A percentile compares a stretch with the other conserved stretches of the same genome.
These are phyloP conservation scores for Phytophthora multivora DNA, from an alignment of 352 stramenopile species.

Conservation along the genomic window DNA sequence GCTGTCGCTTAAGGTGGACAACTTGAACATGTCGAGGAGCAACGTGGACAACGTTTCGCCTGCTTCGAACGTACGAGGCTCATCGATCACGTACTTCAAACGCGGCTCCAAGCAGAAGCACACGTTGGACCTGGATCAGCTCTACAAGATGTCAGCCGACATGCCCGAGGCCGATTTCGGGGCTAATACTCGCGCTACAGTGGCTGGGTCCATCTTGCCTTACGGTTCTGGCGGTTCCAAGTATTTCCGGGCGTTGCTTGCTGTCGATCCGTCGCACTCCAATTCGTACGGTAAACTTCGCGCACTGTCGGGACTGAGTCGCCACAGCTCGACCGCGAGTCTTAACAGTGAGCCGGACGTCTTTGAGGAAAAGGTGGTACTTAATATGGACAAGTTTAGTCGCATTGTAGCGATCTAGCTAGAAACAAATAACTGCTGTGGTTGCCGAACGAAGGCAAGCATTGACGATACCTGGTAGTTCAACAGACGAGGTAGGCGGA, in stretches of 20 bases:
- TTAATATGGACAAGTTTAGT: constrained; percentile 24
- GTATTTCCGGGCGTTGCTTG: constrained; percentile 18
- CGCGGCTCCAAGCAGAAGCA: constrained; percentile 36
- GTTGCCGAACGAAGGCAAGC: constrained; percentile 10
- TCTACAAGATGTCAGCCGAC: constrained; percentile 31
- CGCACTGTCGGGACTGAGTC: constrained; percentile 22
- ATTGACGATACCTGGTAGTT: too few relatives aligned
- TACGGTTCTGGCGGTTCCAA: constrained; percentile 14
- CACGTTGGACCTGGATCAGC: constrained; percentile 34
- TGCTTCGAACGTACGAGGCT: constrained; percentile 8
- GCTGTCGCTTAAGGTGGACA: constrained; percentile 20
- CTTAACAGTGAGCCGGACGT: constrained; percentile 10
- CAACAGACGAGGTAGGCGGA: too few relatives aligned
- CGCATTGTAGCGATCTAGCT: constrained; percentile 21
- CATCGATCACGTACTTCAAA: constrained; percentile 38
- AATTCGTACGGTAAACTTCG: constrained; percentile 29
- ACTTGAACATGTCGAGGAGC: constrained; percentile 10
- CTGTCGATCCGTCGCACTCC: constrained; percentile 18
- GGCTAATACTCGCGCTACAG: background rate
- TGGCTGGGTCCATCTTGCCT: background rate
- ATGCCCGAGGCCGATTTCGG: constrained; percentile 1
- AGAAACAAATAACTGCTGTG: background rate
- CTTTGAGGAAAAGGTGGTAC: constrained; percentile 27
- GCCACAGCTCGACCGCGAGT: constrained; percentile 28
- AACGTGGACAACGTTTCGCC: constrained; percentile 2